A percentile compares a stretch with the other conserved stretches of the same genome.
These are phyloP conservation scores for Cyclotella sp. DNA, from an alignment of 108 stramenopile species.

Conservation along the genomic window DNA sequence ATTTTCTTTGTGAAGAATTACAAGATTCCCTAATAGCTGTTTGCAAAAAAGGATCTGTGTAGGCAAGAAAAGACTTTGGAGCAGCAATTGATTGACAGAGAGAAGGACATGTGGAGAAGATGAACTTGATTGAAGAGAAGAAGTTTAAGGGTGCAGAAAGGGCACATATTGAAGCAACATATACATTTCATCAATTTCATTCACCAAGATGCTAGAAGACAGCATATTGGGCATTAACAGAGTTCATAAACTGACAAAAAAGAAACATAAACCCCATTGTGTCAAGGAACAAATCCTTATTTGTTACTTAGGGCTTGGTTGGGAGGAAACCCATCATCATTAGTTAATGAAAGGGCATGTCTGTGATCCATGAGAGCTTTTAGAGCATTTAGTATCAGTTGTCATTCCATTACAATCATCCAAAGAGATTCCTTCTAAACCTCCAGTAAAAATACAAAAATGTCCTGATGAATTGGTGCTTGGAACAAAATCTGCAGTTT, in stretches of 20 bases:
- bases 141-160: too few species aligned
- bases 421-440: not conserved
- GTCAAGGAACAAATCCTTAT: conserved; percentile 4
- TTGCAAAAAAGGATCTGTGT: too few species aligned
- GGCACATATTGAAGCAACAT: not conserved
- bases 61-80: not conserved
- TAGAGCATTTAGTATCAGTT: not conserved
- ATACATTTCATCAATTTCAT: not conserved
- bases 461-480: not conserved
- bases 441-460: not conserved
- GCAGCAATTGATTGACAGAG: too few species aligned
- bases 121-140: too few species aligned
- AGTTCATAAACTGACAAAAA: conserved; percentile 1
- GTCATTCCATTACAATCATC: not conserved
- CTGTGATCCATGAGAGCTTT: not conserved
- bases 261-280: conserved; percentile 5
- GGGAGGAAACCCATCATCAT: not conserved
- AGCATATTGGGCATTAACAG: not conserved
- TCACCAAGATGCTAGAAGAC: too few species aligned
- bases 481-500: not conserved
- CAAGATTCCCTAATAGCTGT: conserved; percentile 1
- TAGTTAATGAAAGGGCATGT: not conserved
- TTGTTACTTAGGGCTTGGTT: not conserved
- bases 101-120: too few species aligned
- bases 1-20: not conserved